phyloP scores from a whole-genome alignment of 2,329 filamentous ascomycete genomes.

The Exophiala phaeomuriformis region DNA sequence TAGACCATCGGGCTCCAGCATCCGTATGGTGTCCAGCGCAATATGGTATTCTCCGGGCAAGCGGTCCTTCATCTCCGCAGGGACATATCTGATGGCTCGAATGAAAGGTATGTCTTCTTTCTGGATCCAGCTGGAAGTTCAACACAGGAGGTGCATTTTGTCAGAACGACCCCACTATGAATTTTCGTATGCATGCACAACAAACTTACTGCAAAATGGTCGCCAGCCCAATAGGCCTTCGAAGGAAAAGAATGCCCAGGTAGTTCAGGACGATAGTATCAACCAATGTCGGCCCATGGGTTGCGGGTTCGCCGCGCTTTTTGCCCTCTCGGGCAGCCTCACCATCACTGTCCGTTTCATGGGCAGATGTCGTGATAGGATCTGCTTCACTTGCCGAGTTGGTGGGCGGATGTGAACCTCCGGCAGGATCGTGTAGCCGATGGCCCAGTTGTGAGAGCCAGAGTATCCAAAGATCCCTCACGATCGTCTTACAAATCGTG shows the following conservation, averaged over 20 bases:
- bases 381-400: slow-evolving; percentile 1
- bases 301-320: slow-evolving; percentile 32
- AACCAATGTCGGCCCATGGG: slow-evolving; percentile 54
- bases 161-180: background rate
- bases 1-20: slow-evolving; percentile 50
- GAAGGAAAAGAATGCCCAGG: slow-evolving; percentile 65
- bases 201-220: slow-evolving; percentile 52
- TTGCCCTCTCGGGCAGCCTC: slow-evolving; percentile 30
- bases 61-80: slow-evolving; percentile 39
- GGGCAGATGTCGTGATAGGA: slow-evolving; percentile 32
- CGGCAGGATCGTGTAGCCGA: slow-evolving; percentile 23
- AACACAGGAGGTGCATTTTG: background rate
- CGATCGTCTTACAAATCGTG: slow-evolving; percentile 46
- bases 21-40: slow-evolving; percentile 36
- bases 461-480: slow-evolving; percentile 79
- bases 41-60: slow-evolving; percentile 37
- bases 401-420: background rate
- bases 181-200: background rate
- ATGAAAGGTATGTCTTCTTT: slow-evolving; percentile 65
- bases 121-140: slow-evolving; percentile 52
- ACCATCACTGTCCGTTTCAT: slow-evolving; percentile 28
- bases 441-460: slow-evolving; percentile 52
- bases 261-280: slow-evolving; percentile 77
- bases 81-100: slow-evolving; percentile 47
- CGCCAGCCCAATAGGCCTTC: slow-evolving; percentile 66